Conservation (phyloP, 83 land plant genomes). For the Picea mariana region DNA sequence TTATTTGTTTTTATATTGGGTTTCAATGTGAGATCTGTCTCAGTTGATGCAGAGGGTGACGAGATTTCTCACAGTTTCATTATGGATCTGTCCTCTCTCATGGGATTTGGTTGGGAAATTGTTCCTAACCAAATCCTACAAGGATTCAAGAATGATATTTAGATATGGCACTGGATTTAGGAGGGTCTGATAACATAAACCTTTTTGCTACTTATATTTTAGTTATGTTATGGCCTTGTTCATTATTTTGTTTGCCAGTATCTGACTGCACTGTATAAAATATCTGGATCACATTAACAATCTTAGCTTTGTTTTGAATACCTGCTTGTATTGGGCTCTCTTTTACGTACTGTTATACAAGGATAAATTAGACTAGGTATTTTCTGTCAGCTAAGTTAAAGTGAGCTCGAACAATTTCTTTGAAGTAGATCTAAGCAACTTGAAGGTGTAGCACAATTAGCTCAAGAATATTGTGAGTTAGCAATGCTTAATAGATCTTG, state of each 20-base stretch:
- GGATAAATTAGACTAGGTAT: background rate
- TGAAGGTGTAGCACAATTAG: background rate
- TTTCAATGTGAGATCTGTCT: no score
- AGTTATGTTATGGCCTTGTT: background rate
- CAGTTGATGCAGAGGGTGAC: no score
- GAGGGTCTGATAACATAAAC: background rate
- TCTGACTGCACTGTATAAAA: background rate
- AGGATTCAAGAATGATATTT: no score
- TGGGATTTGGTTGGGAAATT: background rate
- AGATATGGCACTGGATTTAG: background rate
- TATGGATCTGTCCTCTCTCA: background rate
- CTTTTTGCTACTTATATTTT: background rate
- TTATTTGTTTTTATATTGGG: no score
- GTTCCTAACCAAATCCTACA: background rate
- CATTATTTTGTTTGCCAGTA: background rate
- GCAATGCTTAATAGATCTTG: no score
- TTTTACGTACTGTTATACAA: background rate
- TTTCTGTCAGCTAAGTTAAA: background rate
- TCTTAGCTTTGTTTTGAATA: background rate
- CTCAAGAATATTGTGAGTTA: no score
- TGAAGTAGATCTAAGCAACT: background rate
- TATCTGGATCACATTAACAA: background rate
- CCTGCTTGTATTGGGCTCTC: background rate
- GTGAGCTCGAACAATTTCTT: background rate
- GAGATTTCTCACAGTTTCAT: background rate